Evolutionary conservation across 176 grass and related monocot genomes (phyloP).

Genomic region (Tuctoria greenei): DNA sequence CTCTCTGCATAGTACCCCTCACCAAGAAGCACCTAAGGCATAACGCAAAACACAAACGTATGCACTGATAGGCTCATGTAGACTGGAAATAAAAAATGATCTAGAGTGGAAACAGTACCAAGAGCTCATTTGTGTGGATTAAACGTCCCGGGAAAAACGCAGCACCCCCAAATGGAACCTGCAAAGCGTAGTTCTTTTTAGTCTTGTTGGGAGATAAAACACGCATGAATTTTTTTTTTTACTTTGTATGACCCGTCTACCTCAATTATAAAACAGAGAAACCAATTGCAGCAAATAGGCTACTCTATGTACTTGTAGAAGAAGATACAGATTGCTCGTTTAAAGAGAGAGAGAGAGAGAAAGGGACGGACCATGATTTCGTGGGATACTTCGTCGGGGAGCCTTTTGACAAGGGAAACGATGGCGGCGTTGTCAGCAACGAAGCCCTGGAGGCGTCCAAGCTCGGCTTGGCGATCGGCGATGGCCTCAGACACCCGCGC

Average conservation of each 20-base stretch:
- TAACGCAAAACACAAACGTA: constrained; percentile 14
- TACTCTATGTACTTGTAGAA: not conserved
- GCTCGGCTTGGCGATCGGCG: constrained; percentile 52
- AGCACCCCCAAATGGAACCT: constrained; percentile 87
- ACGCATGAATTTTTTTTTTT: not conserved
- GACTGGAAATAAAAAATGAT: not conserved
- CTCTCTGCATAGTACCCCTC: constrained; percentile 83
- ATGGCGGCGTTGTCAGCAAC: constrained; percentile 70
- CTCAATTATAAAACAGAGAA: not conserved
- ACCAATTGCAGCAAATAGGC: not conserved
- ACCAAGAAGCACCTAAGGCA: constrained; percentile 79
- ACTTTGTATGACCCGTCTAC: not conserved
- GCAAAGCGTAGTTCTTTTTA: not conserved
- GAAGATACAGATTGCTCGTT: not conserved
- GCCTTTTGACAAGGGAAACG: constrained; percentile 62
- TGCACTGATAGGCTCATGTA: not conserved
- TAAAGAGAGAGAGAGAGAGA: not conserved
- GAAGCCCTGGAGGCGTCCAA: constrained; percentile 59
- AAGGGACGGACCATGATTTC: constrained; percentile 64
- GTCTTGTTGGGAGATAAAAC: not conserved
- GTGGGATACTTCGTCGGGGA: constrained; percentile 84
- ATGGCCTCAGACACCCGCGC: constrained; percentile 49
- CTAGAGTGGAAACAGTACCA: constrained; percentile 45
- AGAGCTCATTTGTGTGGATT: constrained; percentile 82
- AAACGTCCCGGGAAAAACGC: constrained; percentile 84